Base-by-base conservation (phyloP, 768 basidiomycete genomes). In the Plicaturopsis crispa region DNA sequence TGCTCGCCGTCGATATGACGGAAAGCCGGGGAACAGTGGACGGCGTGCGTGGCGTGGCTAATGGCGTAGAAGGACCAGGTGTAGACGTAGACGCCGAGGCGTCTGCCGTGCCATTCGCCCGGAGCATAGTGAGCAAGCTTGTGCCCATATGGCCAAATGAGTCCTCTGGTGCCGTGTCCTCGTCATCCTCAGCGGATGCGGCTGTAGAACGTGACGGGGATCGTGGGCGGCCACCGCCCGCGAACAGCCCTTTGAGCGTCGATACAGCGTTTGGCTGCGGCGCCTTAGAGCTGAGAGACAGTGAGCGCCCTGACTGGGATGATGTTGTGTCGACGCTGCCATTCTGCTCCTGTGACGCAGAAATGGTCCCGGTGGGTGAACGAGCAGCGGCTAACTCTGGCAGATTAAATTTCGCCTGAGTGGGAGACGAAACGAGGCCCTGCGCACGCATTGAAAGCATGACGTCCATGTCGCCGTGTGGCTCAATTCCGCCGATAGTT, bases 401-500 rank as follows among this genome's bases (percentile, higher is more conserved):
- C 38, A 26, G 17, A 40, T 47, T 16, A 39, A 23, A 36, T 48
- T 44, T 19, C 31, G 32, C 30, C 17, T 37, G 17, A 43, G 45
- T 55, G 37, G 57, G 56, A 19, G 65, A 65, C 20, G 64, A 62
- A 45, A 67, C 62, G 38, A 78, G 58, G n/a, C 73, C 77, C 48
- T 84, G 82, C 22, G 75, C 67, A 34, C 79, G 78, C 68, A 88
- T 84, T 21, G 82, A 80, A 24, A 88, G 67, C 74, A 86, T 83
- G 33, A 87, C 85, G 52, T 88, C 85, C 65, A 88, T 74, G 51
- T 88, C 85, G 5, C 85, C 85, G 33, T 78, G 69, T 16, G 83
- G 84, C 43, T 85, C 85, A 19, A 70, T 61, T 12, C 62, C 64
- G 16, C 66, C 61, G 3, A 61, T 48, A 16, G 60, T 59, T 0